These are phyloP conservation scores for Diaporthe humulicola DNA, from an alignment of 2,329 filamentous ascomycete genomes.

Conservation along the genomic window DNA sequence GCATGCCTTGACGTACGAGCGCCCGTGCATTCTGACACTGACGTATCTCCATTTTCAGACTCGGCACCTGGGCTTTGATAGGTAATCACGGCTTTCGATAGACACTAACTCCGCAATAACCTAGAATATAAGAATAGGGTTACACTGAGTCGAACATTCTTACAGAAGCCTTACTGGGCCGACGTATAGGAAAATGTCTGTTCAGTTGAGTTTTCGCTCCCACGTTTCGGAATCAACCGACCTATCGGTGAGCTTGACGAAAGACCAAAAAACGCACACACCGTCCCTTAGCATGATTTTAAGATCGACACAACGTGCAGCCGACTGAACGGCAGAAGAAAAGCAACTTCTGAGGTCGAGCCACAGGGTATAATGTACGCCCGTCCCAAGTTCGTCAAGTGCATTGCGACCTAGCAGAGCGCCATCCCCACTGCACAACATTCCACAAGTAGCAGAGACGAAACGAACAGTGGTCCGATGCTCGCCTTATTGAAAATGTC, in stretches of 20 bases:
- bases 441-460: background rate
- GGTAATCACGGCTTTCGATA: background rate
- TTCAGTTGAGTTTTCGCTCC: constrained; percentile 1
- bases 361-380: background rate
- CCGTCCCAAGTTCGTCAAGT: background rate
- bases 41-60: background rate
- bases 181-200: background rate
- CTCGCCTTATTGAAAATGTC: background rate
- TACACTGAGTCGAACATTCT: background rate
- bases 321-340: no score
- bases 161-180: background rate
- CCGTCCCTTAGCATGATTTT: background rate
- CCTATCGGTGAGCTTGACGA: constrained; percentile 27
- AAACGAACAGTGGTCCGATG: background rate
- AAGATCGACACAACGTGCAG: constrained; percentile 16
- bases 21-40: background rate
- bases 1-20: no score
- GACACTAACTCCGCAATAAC: background rate
- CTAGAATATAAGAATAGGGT: background rate
- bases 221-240: background rate
- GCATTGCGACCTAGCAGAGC: background rate
- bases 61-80: background rate
- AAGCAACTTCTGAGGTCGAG: background rate
- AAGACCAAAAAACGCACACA: background rate
- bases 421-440: background rate